Percentiles rank a stretch among this genome's conserved stretches.
These are phyloP conservation scores for Ogataea corticis DNA, from an alignment of 805 yeast genomes.

Conservation along the genomic window DNA sequence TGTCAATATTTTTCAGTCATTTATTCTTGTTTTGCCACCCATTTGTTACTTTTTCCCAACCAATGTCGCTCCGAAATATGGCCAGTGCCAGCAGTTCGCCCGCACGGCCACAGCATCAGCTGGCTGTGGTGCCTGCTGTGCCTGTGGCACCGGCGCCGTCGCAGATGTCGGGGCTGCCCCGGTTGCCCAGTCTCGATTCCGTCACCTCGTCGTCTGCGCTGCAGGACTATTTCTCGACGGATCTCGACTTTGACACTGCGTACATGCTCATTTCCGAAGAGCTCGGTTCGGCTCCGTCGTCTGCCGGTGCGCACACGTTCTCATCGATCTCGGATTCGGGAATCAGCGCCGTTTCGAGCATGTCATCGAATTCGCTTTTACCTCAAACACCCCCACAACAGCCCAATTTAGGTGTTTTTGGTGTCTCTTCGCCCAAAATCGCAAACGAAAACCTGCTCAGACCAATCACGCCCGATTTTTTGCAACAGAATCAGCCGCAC, in stretches of 20 bases:
- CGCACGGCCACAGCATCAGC: background rate
- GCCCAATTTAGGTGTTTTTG: conserved; percentile 14
- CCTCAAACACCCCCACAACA: conserved; percentile 15
- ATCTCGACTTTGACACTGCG: conserved; percentile 39
- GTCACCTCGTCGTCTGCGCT: background rate
- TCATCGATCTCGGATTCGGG: conserved; percentile 5
- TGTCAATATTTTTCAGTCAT: conserved; percentile 1
- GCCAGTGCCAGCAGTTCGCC: conserved; percentile 11
- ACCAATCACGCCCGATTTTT: conserved; percentile 12
- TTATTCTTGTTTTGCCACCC: background rate
- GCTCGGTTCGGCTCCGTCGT: conserved; percentile 17
- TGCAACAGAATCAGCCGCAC: conserved; percentile 7
- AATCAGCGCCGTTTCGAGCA: conserved; percentile 13
- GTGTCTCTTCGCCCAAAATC: conserved; percentile 12
- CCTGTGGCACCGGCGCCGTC: no score
- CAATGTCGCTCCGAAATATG: conserved; percentile 13
- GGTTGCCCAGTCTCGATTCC: conserved; percentile 4
- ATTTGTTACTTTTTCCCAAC: background rate
- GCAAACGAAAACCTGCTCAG: conserved; percentile 10
- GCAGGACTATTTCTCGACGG: conserved; percentile 24
- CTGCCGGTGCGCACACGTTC: conserved; percentile 5
- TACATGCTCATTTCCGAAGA: conserved; percentile 34
- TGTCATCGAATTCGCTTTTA: conserved; percentile 3
- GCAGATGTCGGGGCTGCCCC: conserved; percentile 1
- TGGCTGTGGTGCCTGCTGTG: no score